phyloP scores from a whole-genome alignment of 495 filamentous ascomycete genomes.

The Hypoxylon fuscum region DNA sequence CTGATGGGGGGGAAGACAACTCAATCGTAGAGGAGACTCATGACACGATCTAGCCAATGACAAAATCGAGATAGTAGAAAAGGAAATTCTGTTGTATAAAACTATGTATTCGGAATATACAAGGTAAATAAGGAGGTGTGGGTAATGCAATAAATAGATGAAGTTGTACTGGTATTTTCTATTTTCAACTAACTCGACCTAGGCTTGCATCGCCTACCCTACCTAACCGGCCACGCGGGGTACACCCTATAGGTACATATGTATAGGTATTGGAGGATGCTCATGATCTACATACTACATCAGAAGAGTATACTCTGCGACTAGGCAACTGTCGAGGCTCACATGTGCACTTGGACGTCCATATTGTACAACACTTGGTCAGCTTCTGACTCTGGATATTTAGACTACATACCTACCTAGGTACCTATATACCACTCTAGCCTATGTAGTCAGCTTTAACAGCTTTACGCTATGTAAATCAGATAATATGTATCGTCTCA shows the following conservation, averaged over 20 bases:
- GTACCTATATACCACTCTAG: no score
- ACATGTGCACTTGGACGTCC: no score
- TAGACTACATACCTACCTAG: no score
- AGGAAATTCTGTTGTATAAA: conserved; percentile 9
- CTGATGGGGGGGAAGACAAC: conserved; percentile 14
- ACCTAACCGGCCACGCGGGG: conserved; percentile 31
- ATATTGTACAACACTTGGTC: neutral
- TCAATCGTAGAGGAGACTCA: conserved; percentile 20
- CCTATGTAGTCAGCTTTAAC: no score
- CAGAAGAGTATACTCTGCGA: conserved; percentile 1
- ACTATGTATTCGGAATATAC: conserved; percentile 5
- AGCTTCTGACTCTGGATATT: no score
- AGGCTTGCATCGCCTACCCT: conserved; percentile 11
- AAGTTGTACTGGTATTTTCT: conserved; percentile 12
- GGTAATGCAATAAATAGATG: conserved; percentile 27
- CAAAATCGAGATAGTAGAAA: conserved; percentile 5
- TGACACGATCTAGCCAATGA: conserved; percentile 24
- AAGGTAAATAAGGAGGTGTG: conserved; percentile 1
- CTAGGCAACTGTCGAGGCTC: no score
- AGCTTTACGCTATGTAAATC: no score
- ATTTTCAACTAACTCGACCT: conserved; percentile 10
- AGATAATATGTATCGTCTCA: no score
- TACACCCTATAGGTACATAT: conserved; percentile 27
- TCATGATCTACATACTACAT: no score
- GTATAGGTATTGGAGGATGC: conserved; percentile 6